A percentile compares a stretch with the other conserved stretches of the same genome.
These are phyloP conservation scores for Phytophthora megakarya DNA, from an alignment of 352 stramenopile genomes.

Conservation along the genomic window DNA sequence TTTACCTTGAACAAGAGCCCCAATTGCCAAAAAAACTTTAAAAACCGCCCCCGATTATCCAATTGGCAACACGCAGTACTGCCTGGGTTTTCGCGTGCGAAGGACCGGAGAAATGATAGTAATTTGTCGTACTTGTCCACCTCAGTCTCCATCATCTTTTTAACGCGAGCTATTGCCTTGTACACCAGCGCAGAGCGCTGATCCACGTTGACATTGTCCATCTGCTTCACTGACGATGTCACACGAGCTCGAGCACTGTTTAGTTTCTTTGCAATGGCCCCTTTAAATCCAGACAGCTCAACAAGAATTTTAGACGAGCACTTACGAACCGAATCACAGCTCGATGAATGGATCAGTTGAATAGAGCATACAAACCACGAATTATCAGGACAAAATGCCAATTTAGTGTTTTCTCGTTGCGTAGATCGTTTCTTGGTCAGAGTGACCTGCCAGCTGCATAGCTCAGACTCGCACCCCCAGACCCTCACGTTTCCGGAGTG, in stretches of 20 bases:
- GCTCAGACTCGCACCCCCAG: too few relatives aligned
- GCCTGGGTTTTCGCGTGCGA: not conserved
- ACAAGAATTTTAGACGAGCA: not conserved
- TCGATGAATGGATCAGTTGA: too few relatives aligned
- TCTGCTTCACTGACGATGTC: not conserved
- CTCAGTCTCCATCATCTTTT: not conserved
- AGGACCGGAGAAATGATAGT: not conserved
- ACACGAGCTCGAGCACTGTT: not conserved
- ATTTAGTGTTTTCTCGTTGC: too few relatives aligned
- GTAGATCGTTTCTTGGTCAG: too few relatives aligned
- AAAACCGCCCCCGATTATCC: not conserved
- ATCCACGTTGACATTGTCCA: conserved; percentile 3
- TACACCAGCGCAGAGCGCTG: not conserved
- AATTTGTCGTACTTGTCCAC: conserved; percentile 3
- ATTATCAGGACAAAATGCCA: too few relatives aligned
- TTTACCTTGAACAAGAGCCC: not conserved
- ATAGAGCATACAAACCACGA: too few relatives aligned
- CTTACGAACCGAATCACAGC: too few relatives aligned
- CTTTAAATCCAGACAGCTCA: conserved; percentile 3
- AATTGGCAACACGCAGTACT: not conserved
- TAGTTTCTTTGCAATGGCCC: not conserved
- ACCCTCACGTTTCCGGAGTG: too few relatives aligned
- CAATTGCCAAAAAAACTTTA: not conserved
- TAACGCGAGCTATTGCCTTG: not conserved
- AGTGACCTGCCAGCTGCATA: too few relatives aligned